Percentiles rank a stretch among this genome's conserved stretches.
Evolutionary conservation across 805 yeast genomes (phyloP).

Genomic region (Yarrowia deformans): DNA sequence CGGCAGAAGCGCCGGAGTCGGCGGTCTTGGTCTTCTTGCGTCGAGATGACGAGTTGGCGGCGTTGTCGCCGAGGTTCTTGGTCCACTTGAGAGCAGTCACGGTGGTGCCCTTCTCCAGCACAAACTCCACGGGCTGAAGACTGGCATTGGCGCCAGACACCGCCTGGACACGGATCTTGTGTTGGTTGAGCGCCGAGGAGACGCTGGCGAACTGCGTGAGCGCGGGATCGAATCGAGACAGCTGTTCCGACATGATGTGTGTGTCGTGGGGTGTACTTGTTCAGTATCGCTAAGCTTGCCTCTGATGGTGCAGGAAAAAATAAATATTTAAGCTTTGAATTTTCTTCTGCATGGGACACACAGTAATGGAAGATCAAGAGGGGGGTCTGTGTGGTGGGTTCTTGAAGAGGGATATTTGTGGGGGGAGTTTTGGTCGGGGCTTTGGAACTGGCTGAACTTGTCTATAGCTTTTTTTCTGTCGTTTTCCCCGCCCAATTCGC

Average conservation of each 20-base stretch:
- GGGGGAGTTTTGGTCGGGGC: no score
- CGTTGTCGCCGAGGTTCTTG: constrained; percentile 20
- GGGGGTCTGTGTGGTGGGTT: no score
- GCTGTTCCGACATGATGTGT: constrained; percentile 36
- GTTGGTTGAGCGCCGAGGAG: constrained; percentile 71
- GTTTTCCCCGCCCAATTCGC: no score
- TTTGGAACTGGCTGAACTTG: no score
- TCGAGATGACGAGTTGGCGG: constrained; percentile 28
- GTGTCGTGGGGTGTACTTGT: constrained; percentile 5
- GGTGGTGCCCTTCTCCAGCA: constrained; percentile 60
- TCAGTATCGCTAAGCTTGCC: constrained; percentile 1
- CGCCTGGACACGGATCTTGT: constrained; percentile 70
- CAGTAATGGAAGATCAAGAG: no score
- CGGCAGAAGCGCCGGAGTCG: constrained; percentile 41
- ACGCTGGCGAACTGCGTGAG: constrained; percentile 72
- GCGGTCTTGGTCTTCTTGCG: constrained; percentile 48
- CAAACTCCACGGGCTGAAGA: constrained; percentile 57
- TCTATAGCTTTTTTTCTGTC: no score
- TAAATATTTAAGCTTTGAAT: constrained; percentile 33
- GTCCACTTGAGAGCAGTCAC: constrained; percentile 65
- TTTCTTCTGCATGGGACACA: constrained; percentile 16
- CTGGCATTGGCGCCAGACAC: constrained; percentile 52
- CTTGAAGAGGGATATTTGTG: no score
- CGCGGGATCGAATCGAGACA: constrained; percentile 61
- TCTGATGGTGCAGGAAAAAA: constrained; percentile 29